phyloP scores from a whole-genome alignment of 805 yeast species.

The Maudiozyma bulderi region DNA sequence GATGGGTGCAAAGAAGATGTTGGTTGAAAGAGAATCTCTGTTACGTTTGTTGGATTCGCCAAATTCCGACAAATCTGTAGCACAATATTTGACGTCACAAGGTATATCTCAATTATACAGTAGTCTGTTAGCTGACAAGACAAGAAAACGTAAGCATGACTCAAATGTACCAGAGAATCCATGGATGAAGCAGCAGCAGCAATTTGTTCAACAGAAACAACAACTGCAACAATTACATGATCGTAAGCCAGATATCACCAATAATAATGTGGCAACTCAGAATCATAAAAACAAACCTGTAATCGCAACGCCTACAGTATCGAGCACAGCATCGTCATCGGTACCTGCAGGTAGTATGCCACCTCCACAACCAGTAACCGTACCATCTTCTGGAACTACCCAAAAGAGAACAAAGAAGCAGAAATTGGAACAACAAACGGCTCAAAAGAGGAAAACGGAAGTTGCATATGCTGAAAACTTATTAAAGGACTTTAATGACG shows the following conservation, averaged over 20 bases:
- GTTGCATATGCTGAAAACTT: conserved; percentile 28
- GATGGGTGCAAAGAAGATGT: conserved; percentile 80
- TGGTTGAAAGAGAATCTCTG: conserved; percentile 70
- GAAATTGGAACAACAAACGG: conserved; percentile 25
- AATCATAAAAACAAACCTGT: neutral
- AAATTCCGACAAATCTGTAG: conserved; percentile 62
- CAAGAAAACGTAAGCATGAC: conserved; percentile 41
- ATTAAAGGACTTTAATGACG: conserved; percentile 42
- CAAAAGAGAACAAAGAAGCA: conserved; percentile 25
- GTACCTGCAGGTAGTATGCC: neutral
- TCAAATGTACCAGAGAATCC: conserved; percentile 36
- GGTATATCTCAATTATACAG: conserved; percentile 83
- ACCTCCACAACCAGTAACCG: neutral
- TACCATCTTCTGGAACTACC: conserved; percentile 3
- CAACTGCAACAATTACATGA: conserved; percentile 26
- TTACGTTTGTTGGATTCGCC: conserved; percentile 81
- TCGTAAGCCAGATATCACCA: conserved; percentile 5
- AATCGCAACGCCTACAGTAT: conserved; percentile 6
- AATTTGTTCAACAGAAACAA: conserved; percentile 31
- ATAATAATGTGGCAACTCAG: neutral
- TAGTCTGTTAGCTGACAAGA: conserved; percentile 61
- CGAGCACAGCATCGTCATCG: neutral
- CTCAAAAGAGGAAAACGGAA: conserved; percentile 24
- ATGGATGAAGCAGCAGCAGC: conserved; percentile 35
- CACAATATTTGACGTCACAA: conserved; percentile 72